Conservation (phyloP, 768 basidiomycete species). For the Terana coerulea region DNA sequence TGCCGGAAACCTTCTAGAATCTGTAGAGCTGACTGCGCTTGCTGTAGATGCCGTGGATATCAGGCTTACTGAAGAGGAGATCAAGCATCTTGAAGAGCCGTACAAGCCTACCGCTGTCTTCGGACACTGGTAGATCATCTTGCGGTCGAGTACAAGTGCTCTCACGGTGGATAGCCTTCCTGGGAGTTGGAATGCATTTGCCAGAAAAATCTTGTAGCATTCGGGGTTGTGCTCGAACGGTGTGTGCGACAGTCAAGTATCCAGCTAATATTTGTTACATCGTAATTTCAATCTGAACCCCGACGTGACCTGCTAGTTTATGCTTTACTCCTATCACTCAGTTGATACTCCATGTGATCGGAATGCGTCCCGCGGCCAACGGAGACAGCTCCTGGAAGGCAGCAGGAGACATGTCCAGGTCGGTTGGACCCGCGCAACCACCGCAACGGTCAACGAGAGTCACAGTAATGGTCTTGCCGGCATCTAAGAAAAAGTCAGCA, state of each 20-base stretch:
- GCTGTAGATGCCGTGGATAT: slow-evolving; percentile 40
- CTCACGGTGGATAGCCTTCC: no score
- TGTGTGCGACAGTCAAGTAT: no score
- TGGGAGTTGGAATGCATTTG: neutral
- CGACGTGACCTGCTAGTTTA: no score
- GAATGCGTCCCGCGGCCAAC: slow-evolving; percentile 21
- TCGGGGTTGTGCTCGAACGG: no score
- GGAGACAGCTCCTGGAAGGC: slow-evolving; percentile 26
- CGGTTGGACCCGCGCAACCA: slow-evolving; percentile 22
- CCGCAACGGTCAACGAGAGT: slow-evolving; percentile 29
- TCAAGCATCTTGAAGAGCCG: slow-evolving; percentile 51
- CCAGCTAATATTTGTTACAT: no score
- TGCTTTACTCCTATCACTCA: no score
- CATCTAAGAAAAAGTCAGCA: slow-evolving; percentile 11
- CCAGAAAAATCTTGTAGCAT: neutral
- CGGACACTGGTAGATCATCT: slow-evolving; percentile 1
- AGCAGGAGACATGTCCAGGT: slow-evolving; percentile 26
- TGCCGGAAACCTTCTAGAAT: no score
- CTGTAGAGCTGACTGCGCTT: no score
- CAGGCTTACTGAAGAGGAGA: slow-evolving; percentile 51
- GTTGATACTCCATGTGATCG: slow-evolving; percentile 23
- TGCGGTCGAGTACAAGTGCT: no score
- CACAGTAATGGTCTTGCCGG: slow-evolving; percentile 24
- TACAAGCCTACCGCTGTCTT: slow-evolving; percentile 41
- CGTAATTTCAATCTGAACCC: no score